Base-by-base conservation (phyloP, 345 rosid species). In the Eucalyptus sp. region DNA sequence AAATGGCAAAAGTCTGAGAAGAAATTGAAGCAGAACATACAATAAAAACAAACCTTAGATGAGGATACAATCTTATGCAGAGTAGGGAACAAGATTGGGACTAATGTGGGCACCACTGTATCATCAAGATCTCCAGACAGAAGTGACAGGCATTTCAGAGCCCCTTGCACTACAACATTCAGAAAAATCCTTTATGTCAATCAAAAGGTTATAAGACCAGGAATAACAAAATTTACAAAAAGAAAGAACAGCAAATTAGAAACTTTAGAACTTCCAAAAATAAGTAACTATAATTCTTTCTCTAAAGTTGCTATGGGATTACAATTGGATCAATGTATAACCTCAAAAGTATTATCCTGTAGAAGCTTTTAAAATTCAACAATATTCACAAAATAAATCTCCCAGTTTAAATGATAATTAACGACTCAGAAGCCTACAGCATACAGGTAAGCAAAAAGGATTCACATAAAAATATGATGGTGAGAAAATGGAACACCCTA, bases 121-220 rank as follows among this genome's bases (percentile, higher is more conserved):
- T 97, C 99, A 89, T 96, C 99, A 91, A 97, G 91, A 90, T 97
- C 99, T 33, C 95, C 96, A 2, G 98, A 94, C 86, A 97, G 93
- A 92, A 97, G 96, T 50, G 98, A 95, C 93, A 96, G 88, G 90
- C 99, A 97, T 93, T 95, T 95, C 91, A 96, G 93, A 92, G 96
- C 98, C 58, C 99, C 99, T 87, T 94, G 93, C 89, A 97, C 99
- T 97, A 89, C 90, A 93, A 88, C 91, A 88, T 86, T 86, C 88
- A 51, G 87, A 86, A 88, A 31, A 88, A 48, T 50, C 90, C 18
- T 84, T 89, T 44, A 89, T 87, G 60, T 48, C 86, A 58, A 31
- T 86, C 68, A 90, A 50, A 86, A 58, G 87, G 83, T 85, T 49
- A 27, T 50, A 85, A 85, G 86, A 85, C 50, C 31, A 85, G 41